phyloP scores from a whole-genome alignment of 768 basidiomycete genomes.

The Grammothele lineata region DNA sequence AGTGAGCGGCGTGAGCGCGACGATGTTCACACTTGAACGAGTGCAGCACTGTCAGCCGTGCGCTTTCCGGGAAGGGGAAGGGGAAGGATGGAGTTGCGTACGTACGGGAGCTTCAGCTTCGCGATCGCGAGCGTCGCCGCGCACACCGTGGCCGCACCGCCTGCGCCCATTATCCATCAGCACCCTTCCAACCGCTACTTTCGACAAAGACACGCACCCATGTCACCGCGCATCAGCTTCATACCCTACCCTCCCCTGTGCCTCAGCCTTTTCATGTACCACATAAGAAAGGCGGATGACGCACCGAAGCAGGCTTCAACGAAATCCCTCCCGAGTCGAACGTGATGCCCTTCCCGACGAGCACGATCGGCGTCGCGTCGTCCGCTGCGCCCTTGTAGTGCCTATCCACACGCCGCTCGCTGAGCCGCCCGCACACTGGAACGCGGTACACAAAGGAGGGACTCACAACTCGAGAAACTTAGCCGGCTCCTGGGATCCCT shows the following conservation, averaged over 20 bases:
- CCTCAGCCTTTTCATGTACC: background rate
- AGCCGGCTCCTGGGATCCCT: conserved; percentile 77
- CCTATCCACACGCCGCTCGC: conserved; percentile 41
- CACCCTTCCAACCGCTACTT: background rate
- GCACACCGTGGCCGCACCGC: conserved; percentile 77
- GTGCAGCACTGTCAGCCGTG: background rate
- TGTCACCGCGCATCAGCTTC: conserved; percentile 85
- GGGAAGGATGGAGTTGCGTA: conserved; percentile 6
- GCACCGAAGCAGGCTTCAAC: conserved; percentile 68
- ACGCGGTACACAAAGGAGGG: background rate
- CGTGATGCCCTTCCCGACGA: conserved; percentile 88
- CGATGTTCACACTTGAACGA: conserved; percentile 64
- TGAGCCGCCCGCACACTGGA: too few relatives aligned
- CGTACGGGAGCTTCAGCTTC: conserved; percentile 74
- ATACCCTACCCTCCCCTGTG: too few relatives aligned
- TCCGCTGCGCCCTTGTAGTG: conserved; percentile 76
- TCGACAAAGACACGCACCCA: conserved; percentile 72
- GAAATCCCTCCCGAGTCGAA: conserved; percentile 90
- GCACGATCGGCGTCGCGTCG: conserved; percentile 57
- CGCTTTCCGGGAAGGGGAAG: too few relatives aligned
- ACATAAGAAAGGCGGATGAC: conserved; percentile 19
- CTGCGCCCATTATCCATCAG: conserved; percentile 25
- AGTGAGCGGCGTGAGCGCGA: conserved; percentile 67
- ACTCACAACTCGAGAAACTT: conserved; percentile 82
- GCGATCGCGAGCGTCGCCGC: conserved; percentile 75